phyloP scores from a whole-genome alignment of 176 grass and related monocot species.

The Aegilops speltoides region DNA sequence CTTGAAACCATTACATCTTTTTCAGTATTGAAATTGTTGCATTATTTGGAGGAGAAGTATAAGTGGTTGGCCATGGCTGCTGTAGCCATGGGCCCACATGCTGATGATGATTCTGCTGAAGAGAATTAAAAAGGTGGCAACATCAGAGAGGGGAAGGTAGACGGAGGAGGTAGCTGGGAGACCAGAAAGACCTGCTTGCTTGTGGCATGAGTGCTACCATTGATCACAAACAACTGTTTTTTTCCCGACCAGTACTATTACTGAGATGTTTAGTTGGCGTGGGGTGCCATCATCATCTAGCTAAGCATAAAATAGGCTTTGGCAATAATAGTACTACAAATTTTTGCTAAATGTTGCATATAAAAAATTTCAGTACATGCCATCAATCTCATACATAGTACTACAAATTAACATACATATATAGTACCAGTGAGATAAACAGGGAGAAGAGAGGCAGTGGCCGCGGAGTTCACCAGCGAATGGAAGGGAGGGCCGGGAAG shows the following conservation, averaged over 20 bases:
- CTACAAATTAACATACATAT: too few relatives aligned
- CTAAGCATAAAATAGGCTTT: too few relatives aligned
- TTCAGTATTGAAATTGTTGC: too few relatives aligned
- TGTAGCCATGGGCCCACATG: background rate
- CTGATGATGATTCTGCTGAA: background rate
- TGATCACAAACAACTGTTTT: background rate
- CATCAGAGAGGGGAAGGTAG: background rate
- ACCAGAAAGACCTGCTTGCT: background rate
- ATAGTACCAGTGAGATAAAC: too few relatives aligned
- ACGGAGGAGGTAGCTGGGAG: background rate
- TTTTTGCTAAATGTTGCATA: too few relatives aligned
- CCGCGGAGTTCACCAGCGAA: too few relatives aligned
- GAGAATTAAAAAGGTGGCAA: background rate
- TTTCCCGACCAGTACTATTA: background rate
- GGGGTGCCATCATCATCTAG: constrained; percentile 13
- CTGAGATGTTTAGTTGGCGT: constrained; percentile 13
- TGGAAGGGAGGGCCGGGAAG: too few relatives aligned
- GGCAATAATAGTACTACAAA: too few relatives aligned
- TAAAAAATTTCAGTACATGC: too few relatives aligned
- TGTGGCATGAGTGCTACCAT: background rate
- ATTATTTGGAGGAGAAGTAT: background rate
- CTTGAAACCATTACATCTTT: too few relatives aligned
- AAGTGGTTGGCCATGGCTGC: background rate
- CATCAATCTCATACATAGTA: too few relatives aligned
- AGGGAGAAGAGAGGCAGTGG: too few relatives aligned